These are phyloP conservation scores for Metschnikowia orientalis DNA, from an alignment of 805 yeast genomes.

Conservation along the genomic window DNA sequence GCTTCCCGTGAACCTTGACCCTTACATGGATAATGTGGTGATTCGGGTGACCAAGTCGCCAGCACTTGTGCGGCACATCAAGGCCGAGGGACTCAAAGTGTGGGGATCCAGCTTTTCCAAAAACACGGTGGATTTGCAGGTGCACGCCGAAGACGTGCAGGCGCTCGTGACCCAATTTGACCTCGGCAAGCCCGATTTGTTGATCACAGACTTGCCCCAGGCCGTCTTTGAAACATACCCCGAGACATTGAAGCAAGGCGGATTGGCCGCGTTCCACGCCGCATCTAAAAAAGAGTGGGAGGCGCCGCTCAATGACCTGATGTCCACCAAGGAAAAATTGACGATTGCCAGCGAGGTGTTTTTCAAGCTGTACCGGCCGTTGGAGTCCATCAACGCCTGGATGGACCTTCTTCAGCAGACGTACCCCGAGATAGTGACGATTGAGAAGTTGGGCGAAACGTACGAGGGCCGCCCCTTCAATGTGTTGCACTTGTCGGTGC, in stretches of 20 bases:
- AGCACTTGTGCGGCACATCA: conserved; percentile 16
- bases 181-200: conserved; percentile 30
- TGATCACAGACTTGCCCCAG: conserved; percentile 56
- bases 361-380: conserved; percentile 64
- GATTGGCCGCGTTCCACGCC: conserved; percentile 1
- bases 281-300: conserved; percentile 3
- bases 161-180: conserved; percentile 14
- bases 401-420: conserved; percentile 54
- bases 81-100: conserved; percentile 19
- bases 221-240: conserved; percentile 56
- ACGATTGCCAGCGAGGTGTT: conserved; percentile 46
- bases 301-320: not conserved
- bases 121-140: conserved; percentile 45
- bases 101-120: conserved; percentile 48
- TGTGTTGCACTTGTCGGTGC: conserved; percentile 56
- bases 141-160: conserved; percentile 15
- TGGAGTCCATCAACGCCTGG: conserved; percentile 71
- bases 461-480: conserved; percentile 68
- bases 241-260: conserved; percentile 8
- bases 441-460: conserved; percentile 71
- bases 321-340: conserved; percentile 8
- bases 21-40: conserved; percentile 42
- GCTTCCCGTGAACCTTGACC: conserved; percentile 38
- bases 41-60: conserved; percentile 37
- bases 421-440: conserved; percentile 57